Evolutionary conservation across 345 rosid species (phyloP).

Genomic region (Populus tremula): DNA sequence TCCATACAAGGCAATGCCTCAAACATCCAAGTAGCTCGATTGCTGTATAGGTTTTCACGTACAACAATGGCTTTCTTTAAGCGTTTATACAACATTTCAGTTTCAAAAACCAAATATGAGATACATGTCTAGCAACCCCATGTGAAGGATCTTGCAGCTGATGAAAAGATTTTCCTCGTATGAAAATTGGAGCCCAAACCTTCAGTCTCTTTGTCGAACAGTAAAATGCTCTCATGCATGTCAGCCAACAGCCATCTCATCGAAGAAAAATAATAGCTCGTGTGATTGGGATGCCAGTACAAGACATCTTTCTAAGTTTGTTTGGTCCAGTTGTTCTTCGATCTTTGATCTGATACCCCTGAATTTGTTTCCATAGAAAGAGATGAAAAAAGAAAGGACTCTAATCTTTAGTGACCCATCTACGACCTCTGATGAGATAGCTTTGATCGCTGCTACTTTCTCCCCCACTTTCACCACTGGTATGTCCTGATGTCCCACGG

Average conservation of each 20-base stretch:
- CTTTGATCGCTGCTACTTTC: slow-evolving; percentile 93
- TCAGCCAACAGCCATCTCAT: slow-evolving; percentile 4
- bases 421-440: slow-evolving; percentile 63
- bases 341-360: neutral
- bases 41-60: slow-evolving; percentile 8
- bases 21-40: neutral
- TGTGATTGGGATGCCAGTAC: neutral
- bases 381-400: neutral
- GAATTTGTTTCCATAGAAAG: neutral
- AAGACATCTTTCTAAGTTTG: neutral
- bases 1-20: too few relatives aligned
- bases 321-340: neutral
- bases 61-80: neutral
- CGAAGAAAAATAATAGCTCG: neutral
- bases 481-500: slow-evolving; percentile 54
- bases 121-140: neutral
- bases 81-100: slow-evolving; percentile 22
- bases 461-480: slow-evolving; percentile 91
- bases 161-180: neutral
- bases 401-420: slow-evolving; percentile 87
- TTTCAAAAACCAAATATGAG: neutral
- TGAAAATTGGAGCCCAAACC: slow-evolving; percentile 7
- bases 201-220: slow-evolving; percentile 9
- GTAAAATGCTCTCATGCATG: neutral
- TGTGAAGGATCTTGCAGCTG: neutral